Conservation (phyloP, 192 early-diverging fungal genomes). For the Thoreauomyces humboldtii region DNA sequence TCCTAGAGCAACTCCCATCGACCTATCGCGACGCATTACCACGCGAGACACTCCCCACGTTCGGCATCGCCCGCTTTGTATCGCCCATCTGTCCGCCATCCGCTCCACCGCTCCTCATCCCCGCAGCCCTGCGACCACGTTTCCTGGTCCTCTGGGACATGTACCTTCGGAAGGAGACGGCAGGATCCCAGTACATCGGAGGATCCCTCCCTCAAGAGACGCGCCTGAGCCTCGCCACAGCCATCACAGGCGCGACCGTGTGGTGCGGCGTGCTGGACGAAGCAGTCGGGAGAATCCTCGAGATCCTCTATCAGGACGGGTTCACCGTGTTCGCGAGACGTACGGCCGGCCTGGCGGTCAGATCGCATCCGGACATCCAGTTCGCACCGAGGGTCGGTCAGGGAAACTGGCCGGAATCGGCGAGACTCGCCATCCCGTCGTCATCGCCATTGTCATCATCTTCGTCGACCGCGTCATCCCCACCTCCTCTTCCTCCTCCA, state of each 20-base stretch:
- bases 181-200: neutral
- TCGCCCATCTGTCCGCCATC: neutral
- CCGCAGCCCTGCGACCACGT: neutral
- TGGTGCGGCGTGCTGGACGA: slow-evolving; percentile 11
- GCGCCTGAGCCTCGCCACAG: neutral
- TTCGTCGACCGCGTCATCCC: too few relatives aligned
- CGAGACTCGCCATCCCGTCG: too few relatives aligned
- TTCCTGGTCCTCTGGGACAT: neutral
- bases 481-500: too few relatives aligned
- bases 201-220: neutral
- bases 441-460: too few relatives aligned
- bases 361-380: too few relatives aligned
- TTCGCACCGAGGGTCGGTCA: too few relatives aligned
- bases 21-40: neutral
- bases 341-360: too few relatives aligned
- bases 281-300: neutral
- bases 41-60: neutral
- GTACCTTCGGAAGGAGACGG: neutral
- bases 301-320: neutral
- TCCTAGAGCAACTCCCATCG: neutral
- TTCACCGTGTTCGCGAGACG: neutral
- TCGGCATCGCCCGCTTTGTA: slow-evolving; percentile 1
- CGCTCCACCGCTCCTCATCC: slow-evolving; percentile 1
- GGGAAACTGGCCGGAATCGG: too few relatives aligned
- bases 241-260: neutral